Evolutionary conservation across 305 asterid genomes (phyloP), one percentile per base, ranked within the genome.

Genomic region (Rubia occidens): DNA sequence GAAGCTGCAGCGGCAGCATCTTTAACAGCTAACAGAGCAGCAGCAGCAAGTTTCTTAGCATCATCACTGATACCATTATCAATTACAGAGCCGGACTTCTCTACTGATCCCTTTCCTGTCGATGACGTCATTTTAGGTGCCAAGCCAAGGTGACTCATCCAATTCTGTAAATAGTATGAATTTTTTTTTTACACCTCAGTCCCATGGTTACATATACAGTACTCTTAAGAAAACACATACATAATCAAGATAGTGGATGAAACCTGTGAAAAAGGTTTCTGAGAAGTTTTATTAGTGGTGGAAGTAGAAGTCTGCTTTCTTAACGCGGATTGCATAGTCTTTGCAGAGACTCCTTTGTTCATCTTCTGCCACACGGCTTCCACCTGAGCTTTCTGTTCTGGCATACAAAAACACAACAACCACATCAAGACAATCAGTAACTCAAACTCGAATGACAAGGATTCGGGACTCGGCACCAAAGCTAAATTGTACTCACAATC

Each of bases 301-400:
- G 85, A 68, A 63, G 77, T 64, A 20, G 85, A 68, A 66, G 76
- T 75, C 72, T 74, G 83, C 73, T 68, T 88, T 77, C 73, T 73
- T 60, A 82, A 56, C 58, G 88, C 83, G 72, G 93, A 75, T 55
- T 80, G 88, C 42, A 90, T 86, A 73, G 87, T 69, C 76, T 82
- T 87, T 21, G 76, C 60, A 49, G 98, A 80, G 51, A 86, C 85
- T 68, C 97, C 98, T 79, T 94, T 90, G 71, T 83, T 94, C 97
- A 94, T 94, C 85, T 90, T 86, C 82, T 83, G 86, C 98, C 98
- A 93, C 26, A 90, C 77, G 75, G 89, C 95, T 77, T 88, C 95
- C 42, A 90, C 82, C 35, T 92, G 91, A 73, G 86, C 91, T 76
- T 86, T 86, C 73, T 90, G 86, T 76, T 88, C 98, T 93, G 78